phyloP scores from a whole-genome alignment of 306 rosid species.

The Ochetophila trinervis region DNA sequence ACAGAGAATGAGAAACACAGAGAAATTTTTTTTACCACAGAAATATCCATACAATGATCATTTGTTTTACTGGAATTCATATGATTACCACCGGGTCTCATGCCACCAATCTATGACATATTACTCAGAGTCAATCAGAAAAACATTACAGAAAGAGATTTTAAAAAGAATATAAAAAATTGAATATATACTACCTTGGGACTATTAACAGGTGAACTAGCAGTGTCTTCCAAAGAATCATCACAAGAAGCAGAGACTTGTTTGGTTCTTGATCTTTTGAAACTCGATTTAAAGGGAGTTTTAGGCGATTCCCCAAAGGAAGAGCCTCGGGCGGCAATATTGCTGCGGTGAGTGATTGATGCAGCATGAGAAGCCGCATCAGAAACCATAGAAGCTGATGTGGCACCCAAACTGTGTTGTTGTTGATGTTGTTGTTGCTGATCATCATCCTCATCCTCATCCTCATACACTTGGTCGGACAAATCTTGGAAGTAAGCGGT shows the following conservation, averaged over 20 bases:
- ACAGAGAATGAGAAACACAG: neutral
- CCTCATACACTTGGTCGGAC: conserved; percentile 24
- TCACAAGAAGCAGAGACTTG: conserved; percentile 33
- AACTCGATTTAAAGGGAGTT: conserved; percentile 39
- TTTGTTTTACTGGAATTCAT: conserved; percentile 43
- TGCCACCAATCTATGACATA: conserved; percentile 48
- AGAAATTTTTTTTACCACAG: conserved; percentile 43
- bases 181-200: conserved; percentile 59
- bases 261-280: conserved; percentile 59
- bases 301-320: neutral
- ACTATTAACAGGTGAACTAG: conserved; percentile 84
- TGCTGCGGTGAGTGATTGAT: conserved; percentile 31
- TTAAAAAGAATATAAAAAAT: neutral
- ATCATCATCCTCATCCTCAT: neutral
- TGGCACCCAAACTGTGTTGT: conserved; percentile 33
- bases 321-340: neutral
- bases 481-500: conserved; percentile 78
- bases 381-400: conserved; percentile 74
- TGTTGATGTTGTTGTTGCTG: no score
- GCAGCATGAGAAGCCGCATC: conserved; percentile 90
- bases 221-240: conserved; percentile 90
- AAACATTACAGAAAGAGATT: neutral
- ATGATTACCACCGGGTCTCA: conserved; percentile 30
- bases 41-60: conserved; percentile 40
- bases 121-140: neutral